Conservation (phyloP, 306 rosid species). For the Argentina anserina region DNA sequence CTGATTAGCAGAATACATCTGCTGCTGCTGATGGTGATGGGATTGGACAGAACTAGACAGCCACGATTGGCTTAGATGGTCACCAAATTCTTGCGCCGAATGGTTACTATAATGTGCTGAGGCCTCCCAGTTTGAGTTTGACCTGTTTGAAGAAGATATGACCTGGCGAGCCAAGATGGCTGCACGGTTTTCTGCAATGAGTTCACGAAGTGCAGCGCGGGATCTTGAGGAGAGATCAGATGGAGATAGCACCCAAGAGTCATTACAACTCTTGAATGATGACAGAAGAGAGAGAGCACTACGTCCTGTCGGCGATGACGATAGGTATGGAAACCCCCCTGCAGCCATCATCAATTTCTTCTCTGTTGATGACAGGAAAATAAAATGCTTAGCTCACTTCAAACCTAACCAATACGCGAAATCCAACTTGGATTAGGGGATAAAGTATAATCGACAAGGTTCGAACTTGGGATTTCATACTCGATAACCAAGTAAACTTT, state of each 20-base stretch:
- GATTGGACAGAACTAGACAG: slow-evolving; percentile 28
- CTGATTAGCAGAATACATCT: slow-evolving; percentile 45
- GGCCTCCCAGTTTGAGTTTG: slow-evolving; percentile 33
- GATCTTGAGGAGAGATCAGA: slow-evolving; percentile 74
- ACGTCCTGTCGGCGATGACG: slow-evolving; percentile 44
- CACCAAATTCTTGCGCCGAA: slow-evolving; percentile 33
- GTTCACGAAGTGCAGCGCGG: slow-evolving; percentile 76
- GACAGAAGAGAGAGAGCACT: slow-evolving; percentile 99
- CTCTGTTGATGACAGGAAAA: slow-evolving; percentile 2
- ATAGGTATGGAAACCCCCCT: slow-evolving; percentile 29
- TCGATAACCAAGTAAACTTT: background rate
- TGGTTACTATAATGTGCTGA: slow-evolving; percentile 22
- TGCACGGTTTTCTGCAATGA: slow-evolving; percentile 85
- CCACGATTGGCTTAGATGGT: slow-evolving; percentile 21
- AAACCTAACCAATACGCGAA: background rate
- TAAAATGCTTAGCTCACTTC: background rate
- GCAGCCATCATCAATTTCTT: slow-evolving; percentile 22
- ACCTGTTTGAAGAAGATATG: slow-evolving; percentile 38
- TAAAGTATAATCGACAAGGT: background rate
- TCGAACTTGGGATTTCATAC: background rate
- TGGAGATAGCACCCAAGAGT: slow-evolving; percentile 47
- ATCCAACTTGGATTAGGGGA: background rate
- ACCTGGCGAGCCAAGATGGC: slow-evolving; percentile 57
- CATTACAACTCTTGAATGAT: slow-evolving; percentile 42
- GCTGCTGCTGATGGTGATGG: slow-evolving; percentile 45